Base-by-base conservation (phyloP, 805 yeast species). In the Grigorovia humatica region DNA sequence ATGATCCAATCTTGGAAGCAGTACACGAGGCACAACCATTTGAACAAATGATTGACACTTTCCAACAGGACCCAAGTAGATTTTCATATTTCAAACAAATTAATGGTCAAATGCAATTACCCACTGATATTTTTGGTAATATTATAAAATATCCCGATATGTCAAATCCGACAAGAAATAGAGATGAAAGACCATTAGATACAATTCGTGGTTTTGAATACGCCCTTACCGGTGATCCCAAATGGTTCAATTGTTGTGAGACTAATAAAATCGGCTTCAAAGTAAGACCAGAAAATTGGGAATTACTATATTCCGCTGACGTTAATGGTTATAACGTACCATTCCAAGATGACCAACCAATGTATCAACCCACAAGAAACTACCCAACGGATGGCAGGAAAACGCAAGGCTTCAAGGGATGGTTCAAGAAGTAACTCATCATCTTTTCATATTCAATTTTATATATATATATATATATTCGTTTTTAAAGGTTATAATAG, bases 1-100 rank as follows among this genome's bases (percentile, higher is more conserved):
- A 84, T 58, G 96, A 89, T 70, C 97, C 96, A n/a, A 83, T 91
- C 51, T 72, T 91, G 55, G 77, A 83, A 40, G 98, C 98, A 2
- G 95, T 93, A 46, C 89, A 85, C 64, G 98, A 91, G 68, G 91
- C 85, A 12, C 98, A 91, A 73, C 99, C 99, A 4, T 91, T 88
- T 66, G 96, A 91, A 70, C 79, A 78, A 64, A 72, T 74, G 42
- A 72, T 69, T 35, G 70, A 67, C 51, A 57, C 64, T 9, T 59
- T 59, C 48, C 57, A 60, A 32, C 68, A 63, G 43, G 18, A 9
- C 20, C 35, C 48, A 17, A 12, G 23, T 2, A 32, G 65, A 58
- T 66, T 67, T 72, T 66, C 76, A 49, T 66, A 65, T 51, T 60
- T 64, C 23, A 56, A 55, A 12, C 56, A 52, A 6, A 79, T 77